Percentiles rank a stretch among this genome's conserved stretches.
phyloP scores from a whole-genome alignment of 192 early-diverging fungal genomes.

The Umbelopsis ramanniana region DNA sequence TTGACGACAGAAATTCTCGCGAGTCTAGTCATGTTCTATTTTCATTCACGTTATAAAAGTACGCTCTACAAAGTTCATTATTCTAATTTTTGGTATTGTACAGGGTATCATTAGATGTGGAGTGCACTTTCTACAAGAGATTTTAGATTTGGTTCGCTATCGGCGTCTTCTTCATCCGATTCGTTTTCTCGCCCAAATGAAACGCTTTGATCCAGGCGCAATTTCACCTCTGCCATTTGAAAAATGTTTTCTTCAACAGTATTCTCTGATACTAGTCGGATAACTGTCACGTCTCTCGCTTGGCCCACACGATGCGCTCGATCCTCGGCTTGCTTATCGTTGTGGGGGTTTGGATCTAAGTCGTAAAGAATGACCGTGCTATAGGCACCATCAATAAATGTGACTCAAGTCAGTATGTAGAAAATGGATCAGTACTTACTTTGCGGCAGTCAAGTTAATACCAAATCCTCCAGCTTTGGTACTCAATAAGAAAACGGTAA shows the following conservation, averaged over 20 bases:
- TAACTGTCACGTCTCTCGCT: conserved; percentile 75
- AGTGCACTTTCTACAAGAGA: conserved; percentile 12
- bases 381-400: background rate
- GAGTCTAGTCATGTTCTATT: background rate
- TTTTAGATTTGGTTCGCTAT: background rate
- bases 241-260: conserved; percentile 78
- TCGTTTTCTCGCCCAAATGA: conserved; percentile 33
- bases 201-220: conserved; percentile 59
- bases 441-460: conserved; percentile 79
- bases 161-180: background rate
- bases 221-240: conserved; percentile 59
- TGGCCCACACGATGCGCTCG: conserved; percentile 91
- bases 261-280: conserved; percentile 65
- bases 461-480: conserved; percentile 86
- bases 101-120: conserved; percentile 8
- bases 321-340: conserved; percentile 85
- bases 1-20: too few species aligned
- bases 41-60: background rate
- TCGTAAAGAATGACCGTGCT: conserved; percentile 76
- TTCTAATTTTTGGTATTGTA: background rate
- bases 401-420: background rate
- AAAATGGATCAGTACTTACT: conserved; percentile 33
- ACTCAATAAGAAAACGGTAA: conserved; percentile 73
- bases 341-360: conserved; percentile 88
- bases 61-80: background rate